Evolutionary conservation across 164 flowering plant species (phyloP).

Genomic region (Paratinospora sagittata): DNA sequence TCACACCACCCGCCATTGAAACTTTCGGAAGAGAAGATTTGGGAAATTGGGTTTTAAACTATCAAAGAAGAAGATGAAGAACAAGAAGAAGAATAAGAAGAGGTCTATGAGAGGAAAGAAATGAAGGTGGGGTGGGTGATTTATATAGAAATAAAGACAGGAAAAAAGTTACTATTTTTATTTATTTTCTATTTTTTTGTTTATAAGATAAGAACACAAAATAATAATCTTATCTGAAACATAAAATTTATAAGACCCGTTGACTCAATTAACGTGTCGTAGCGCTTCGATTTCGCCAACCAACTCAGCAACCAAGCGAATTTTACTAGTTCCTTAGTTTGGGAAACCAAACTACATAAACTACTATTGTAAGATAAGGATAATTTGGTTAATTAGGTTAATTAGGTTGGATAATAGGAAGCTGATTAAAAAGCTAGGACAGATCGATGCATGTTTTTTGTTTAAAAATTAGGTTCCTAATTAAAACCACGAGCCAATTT

Average conservation of each 20-base stretch:
- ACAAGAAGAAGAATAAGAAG: not conserved
- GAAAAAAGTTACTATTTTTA: not conserved
- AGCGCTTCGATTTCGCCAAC: not conserved
- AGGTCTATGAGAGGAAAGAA: not conserved
- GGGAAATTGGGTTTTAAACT: too few species aligned
- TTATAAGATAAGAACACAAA: not conserved
- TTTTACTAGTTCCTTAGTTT: not conserved
- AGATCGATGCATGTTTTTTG: too few species aligned
- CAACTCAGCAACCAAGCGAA: not conserved
- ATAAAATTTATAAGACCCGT: not conserved
- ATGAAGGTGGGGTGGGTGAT: not conserved
- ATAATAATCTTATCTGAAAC: not conserved
- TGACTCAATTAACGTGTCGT: too few species aligned
- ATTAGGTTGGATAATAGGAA: too few species aligned
- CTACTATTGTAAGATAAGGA: too few species aligned
- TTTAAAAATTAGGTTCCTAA: too few species aligned
- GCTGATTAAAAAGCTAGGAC: too few species aligned
- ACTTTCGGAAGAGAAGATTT: too few species aligned
- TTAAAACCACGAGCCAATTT: too few species aligned
- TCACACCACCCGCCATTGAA: slow-evolving; percentile 17
- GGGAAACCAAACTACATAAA: not conserved
- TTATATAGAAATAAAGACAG: not conserved
- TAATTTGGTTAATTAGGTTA: too few species aligned
- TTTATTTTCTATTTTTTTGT: too few species aligned
- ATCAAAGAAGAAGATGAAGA: not conserved